These are phyloP conservation scores for Fusarium chlamydosporum DNA, from an alignment of 2,329 filamentous ascomycete species.

Conservation along the genomic window DNA sequence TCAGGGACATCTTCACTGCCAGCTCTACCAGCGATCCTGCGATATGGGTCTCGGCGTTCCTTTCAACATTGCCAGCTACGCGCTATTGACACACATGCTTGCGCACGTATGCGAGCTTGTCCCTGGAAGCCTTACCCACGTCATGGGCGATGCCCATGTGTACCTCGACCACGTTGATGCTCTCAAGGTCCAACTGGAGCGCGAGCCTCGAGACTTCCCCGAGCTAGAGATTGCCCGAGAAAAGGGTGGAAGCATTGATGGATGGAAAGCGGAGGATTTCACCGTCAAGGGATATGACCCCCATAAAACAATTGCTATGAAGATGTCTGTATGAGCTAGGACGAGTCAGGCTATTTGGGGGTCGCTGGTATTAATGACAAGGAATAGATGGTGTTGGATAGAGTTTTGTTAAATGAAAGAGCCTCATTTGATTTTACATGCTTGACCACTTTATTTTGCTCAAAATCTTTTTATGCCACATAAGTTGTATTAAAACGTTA, in stretches of 20 bases:
- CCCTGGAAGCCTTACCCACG: conserved; percentile 90
- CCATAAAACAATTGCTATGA: conserved; percentile 94
- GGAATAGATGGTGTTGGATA: conserved; percentile 42
- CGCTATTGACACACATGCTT: conserved; percentile 94
- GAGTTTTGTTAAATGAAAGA: conserved; percentile 8
- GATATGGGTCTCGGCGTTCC: conserved; percentile 98
- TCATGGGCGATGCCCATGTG: conserved; percentile 98
- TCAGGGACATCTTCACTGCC: conserved; percentile 83
- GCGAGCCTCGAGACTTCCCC: conserved; percentile 87
- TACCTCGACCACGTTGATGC: conserved; percentile 95
- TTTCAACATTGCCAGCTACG: conserved; percentile 97
- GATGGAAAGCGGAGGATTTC: conserved; percentile 91
- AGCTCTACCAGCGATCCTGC: conserved; percentile 93
- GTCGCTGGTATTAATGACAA: conserved; percentile 2
- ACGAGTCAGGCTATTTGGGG: neutral
- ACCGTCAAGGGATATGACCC: conserved; percentile 89
- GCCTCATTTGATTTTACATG: neutral
- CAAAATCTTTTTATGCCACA: too few relatives aligned
- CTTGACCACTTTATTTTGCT: neutral
- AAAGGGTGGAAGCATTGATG: conserved; percentile 83
- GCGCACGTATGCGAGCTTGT: conserved; percentile 87
- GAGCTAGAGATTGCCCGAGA: conserved; percentile 79
- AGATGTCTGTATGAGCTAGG: conserved; percentile 83
- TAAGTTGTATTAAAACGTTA: neutral
- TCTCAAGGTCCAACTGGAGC: conserved; percentile 81